Evolutionary conservation across 805 yeast genomes (phyloP), one percentile per base, ranked within the genome.

Genomic region (Blastobotrys mokoenaii): DNA sequence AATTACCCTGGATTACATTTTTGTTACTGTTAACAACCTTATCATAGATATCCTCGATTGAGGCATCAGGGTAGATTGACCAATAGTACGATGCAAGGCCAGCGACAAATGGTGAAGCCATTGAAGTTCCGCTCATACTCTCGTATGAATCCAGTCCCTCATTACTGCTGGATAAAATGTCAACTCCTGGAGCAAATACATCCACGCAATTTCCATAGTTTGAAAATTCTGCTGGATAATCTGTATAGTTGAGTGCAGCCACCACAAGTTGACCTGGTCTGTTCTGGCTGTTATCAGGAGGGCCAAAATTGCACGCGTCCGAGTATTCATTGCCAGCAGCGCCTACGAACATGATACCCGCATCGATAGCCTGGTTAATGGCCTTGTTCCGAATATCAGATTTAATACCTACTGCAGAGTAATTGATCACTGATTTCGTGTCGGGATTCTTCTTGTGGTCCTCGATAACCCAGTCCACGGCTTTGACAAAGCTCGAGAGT

Each of bases 91-190:
- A 77, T 60, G 88, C 78, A 64, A 90, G 73, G 56, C 98, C 98
- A 49, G 88, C 82, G 55, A 89, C 89, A 61, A 88, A 96, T 39
- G 98, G 97, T 33, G 97, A 84, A 17, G 97, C 96, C 98, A 90
- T 90, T 12, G 97, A 90, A 9, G 97, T 90, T 68, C 98, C 98
- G 33, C 95, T 59, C 67, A 65, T 61, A 42, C 51, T 39, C n/a
- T 58, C 64, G 44, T 64, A 55, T 3, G 47, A 49, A 22, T 55
- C 52, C 40, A 61, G 57, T 37, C 59, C 54, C 30, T 41, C 40
- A 41, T 56, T 61, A 31, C 62, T 58, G 22, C 66, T 59, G 38
- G 96, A 86, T 54, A 82, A 72, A 50, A 90, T 79, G 63, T 86
- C 82, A 59, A 87, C 81, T 60, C 98, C 98, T 18, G 98, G 98